phyloP scores from a whole-genome alignment of 768 basidiomycete species.

The Russula sp. region DNA sequence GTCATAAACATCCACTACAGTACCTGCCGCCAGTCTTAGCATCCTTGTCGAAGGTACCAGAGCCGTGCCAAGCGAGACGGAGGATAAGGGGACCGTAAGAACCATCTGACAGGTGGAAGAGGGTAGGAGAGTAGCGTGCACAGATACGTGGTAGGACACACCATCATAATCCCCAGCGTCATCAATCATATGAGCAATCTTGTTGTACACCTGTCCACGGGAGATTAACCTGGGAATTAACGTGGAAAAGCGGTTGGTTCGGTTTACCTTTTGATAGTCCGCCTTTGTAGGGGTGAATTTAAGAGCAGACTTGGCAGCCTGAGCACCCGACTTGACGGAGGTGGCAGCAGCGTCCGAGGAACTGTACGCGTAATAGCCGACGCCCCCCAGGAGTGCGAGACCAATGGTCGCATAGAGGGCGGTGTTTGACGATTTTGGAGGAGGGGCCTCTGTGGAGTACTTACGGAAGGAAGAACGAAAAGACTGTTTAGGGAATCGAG shows the following conservation, averaged over 20 bases:
- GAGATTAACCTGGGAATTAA: neutral
- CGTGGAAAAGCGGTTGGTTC: conserved; percentile 6
- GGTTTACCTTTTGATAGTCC: conserved; percentile 81
- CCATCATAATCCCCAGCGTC: conserved; percentile 77
- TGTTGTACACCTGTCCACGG: conserved; percentile 76
- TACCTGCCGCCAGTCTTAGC: conserved; percentile 77
- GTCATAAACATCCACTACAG: conserved; percentile 37
- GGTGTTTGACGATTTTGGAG: conserved; percentile 51
- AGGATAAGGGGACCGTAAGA: conserved; percentile 85
- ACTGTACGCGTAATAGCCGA: conserved; percentile 60
- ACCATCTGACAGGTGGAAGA: conserved; percentile 53
- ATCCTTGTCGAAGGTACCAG: conserved; percentile 87
- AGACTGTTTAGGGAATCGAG: conserved; percentile 21
- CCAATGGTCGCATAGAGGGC: conserved; percentile 60
- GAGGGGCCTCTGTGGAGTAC: conserved; percentile 54
- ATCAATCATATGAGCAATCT: conserved; percentile 76
- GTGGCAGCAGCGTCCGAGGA: conserved; percentile 50
- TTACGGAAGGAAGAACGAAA: conserved; percentile 50
- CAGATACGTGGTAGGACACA: conserved; percentile 37
- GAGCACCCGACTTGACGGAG: conserved; percentile 57
- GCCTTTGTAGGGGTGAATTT: conserved; percentile 75
- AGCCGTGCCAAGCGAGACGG: conserved; percentile 92
- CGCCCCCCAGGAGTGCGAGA: conserved; percentile 54
- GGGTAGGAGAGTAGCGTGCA: conserved; percentile 24
- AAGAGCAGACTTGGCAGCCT: conserved; percentile 58